Base-by-base conservation (phyloP, 202 grass and related monocot species). In the Hordeum pubiflorum region DNA sequence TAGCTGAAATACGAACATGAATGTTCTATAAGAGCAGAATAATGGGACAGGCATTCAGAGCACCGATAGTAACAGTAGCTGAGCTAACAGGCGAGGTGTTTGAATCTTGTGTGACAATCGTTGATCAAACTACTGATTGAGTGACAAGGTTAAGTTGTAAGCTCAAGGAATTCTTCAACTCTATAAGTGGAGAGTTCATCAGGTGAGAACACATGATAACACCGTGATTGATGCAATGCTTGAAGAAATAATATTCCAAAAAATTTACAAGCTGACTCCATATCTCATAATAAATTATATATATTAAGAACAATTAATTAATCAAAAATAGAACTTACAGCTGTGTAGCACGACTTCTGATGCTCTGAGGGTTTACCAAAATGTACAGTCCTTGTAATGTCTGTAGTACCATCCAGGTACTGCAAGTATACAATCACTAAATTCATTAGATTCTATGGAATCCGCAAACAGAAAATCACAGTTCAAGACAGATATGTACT, bases 301-400 rank as follows among this genome's bases (percentile, higher is more conserved):
- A 71, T 39, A 58, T 29, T 59, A 78, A 58, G 52, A n/a, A 68
- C 14, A 60, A 43, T 44, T 38, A 9, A 7, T 21, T 32, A 23
- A 68, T 34, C 7, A 72, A 64, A 52, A 52, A 21, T 65, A 72
- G 17, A 60, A 98, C 92, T 82, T 85, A 98, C 95, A 89, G 92
- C 90, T 79, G 95, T 95, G 78, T 91, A 98, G 86, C 95, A 98
- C 13, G 87, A 91, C 74, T 93, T 98, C 69, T 93, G 92, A 79
- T 98, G 95, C 84, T 82, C 74, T 23, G 95, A 95, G 56, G 95
- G 95, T 82, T 89, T 95, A 52, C 95, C 92, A 86, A 95, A 95
- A 90, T 98, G 95, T 66, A 98, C 95, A 24, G 95, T 95, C 80
- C 95, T 93, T 76, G 95, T 95, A 83, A 98, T 98, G 88, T 98